phyloP scores from a whole-genome alignment of 176 grass and related monocot species.

The sorghum (Sorghum bicolor) region DNA sequence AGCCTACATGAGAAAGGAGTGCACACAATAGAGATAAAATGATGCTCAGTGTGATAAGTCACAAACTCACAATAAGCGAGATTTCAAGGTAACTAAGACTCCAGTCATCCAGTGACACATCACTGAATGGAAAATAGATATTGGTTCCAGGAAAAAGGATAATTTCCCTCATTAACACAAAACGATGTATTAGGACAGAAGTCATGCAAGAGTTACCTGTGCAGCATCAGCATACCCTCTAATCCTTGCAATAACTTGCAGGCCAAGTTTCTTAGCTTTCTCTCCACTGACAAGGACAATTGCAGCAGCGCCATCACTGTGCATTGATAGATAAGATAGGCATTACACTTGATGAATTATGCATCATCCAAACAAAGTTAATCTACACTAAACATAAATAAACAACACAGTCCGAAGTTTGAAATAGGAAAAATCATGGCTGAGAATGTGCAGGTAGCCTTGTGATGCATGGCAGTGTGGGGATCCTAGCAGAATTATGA shows the following conservation, averaged over 20 bases:
- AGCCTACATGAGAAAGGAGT: conserved; percentile 51
- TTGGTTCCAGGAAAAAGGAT: not conserved
- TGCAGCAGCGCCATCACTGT: conserved; percentile 90
- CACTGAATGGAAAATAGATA: not conserved
- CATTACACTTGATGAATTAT: not conserved
- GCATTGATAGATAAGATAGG: conserved; percentile 17
- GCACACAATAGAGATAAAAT: not conserved
- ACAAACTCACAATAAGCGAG: not conserved
- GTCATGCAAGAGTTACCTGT: conserved; percentile 51
- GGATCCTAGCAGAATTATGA: not conserved
- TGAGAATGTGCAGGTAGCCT: not conserved
- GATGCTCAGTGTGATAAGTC: not conserved
- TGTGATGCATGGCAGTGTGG: not conserved
- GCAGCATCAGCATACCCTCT: conserved; percentile 86
- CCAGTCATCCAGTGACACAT: not conserved
- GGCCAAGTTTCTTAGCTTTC: conserved; percentile 75
- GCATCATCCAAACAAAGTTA: conserved; percentile 2
- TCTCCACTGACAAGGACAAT: conserved; percentile 82
- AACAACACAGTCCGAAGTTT: not conserved
- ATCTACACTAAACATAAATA: not conserved
- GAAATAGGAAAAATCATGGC: not conserved
- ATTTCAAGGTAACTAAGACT: not conserved
- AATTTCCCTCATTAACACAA: not conserved
- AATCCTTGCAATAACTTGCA: conserved; percentile 85
- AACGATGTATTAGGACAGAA: not conserved